A percentile compares a stretch with the other conserved stretches of the same genome.
Evolutionary conservation across 352 stramenopile genomes (phyloP).

Genomic region (Phytophthora fragariaefolia): DNA sequence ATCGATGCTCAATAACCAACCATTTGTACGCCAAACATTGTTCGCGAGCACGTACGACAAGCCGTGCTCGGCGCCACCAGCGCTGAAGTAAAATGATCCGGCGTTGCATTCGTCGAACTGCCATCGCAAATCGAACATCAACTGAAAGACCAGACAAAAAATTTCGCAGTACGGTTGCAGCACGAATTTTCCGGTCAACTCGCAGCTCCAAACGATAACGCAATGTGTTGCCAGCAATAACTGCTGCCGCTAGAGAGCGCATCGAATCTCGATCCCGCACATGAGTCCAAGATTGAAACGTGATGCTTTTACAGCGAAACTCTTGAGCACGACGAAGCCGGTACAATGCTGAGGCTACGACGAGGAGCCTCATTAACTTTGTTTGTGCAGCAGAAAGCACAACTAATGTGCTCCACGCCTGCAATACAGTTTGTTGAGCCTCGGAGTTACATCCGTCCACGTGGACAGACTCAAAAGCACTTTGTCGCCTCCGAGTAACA

Average conservation of each 20-base stretch:
- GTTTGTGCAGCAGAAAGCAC: conserved; percentile 49
- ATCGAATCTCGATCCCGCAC: conserved; percentile 36
- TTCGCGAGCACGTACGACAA: conserved; percentile 61
- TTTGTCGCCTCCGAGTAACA: conserved; percentile 4
- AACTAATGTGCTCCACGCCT: conserved; percentile 50
- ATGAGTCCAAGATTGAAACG: conserved; percentile 50
- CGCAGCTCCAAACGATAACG: conserved; percentile 46
- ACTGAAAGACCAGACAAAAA: conserved; percentile 62
- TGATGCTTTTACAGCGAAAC: conserved; percentile 37
- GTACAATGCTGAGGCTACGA: conserved; percentile 30
- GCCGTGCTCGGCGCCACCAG: conserved; percentile 65
- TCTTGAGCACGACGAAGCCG: conserved; percentile 35
- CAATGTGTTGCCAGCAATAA: conserved; percentile 53
- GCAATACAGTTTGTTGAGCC: conserved; percentile 9
- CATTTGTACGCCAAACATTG: conserved; percentile 65
- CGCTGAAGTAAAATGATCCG: conserved; percentile 60
- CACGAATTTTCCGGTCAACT: conserved; percentile 42
- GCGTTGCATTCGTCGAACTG: conserved; percentile 64
- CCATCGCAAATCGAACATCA: conserved; percentile 69
- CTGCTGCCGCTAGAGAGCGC: conserved; percentile 31
- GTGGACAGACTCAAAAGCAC: neutral
- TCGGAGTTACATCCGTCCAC: neutral
- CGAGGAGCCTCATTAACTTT: conserved; percentile 39
- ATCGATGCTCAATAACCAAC: conserved; percentile 48
- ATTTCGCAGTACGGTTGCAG: conserved; percentile 41